Evolutionary conservation across 257 asterid genomes (phyloP), one percentile per base, ranked within the genome.

Genomic region (Fraxinus americana): DNA sequence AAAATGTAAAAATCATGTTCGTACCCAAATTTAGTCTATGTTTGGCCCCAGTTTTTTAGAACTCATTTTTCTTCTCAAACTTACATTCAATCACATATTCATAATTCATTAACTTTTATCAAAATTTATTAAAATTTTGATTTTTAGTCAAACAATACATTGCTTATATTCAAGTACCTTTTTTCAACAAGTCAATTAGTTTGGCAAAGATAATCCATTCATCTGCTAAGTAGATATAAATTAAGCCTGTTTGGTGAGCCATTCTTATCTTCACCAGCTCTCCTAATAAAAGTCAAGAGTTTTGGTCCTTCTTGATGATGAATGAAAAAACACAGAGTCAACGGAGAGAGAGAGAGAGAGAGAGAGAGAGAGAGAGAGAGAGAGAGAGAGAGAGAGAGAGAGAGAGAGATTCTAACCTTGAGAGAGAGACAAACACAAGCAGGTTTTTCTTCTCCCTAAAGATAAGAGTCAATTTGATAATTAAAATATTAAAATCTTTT

Each of bases 371-470:
- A n/a, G n/a, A n/a, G 88, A 85, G 74, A 77, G 77, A 85, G 81
- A 84, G 36, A 72, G 83, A 87, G 85, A 84, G 77, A 80, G 89
- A 87, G 84, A 82, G 84, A 87, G 73, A 79, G 73, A 79, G 72
- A n/a, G 88, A 85, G 74, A 77, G 77, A 85, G 81, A 84, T 78
- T 84, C 86, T 78, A 72, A 19, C 67, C 76, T 54, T 10, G 36
- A 72, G 83, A 87, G 85, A 84, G 77, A 80, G 89, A 87, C 85
- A 83, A 80, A 79, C 82, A 85, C 83, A 87, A 83, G 39, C 86
- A 78, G 80, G 84, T 2, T 76, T 82, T 80, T 74, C 87, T 87
- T 83, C 83, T 8, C 65, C 85, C 78, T 81, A 74, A 85, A 84
- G 79, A 82, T 82, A 82, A 67, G 87, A 83, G 82, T 70, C 86